phyloP scores from a whole-genome alignment of 495 filamentous ascomycete species.

The Penicillium herquei region DNA sequence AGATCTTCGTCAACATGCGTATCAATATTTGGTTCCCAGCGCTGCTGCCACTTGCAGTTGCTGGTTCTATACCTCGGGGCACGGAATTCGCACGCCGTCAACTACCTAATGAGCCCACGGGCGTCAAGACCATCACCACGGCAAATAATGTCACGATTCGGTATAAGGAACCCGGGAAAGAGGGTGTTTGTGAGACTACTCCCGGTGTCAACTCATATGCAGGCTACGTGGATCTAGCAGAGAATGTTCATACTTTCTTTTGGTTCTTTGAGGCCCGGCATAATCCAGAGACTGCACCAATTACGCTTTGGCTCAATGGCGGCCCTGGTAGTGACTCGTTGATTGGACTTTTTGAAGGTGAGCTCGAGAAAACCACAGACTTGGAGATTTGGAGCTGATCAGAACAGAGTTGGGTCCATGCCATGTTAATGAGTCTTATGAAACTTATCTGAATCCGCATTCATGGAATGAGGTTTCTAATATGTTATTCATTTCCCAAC shows the following conservation, averaged over 20 bases:
- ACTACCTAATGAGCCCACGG: constrained; percentile 48
- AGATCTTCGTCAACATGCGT: constrained; percentile 24
- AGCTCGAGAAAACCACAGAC: constrained; percentile 24
- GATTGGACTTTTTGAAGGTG: constrained; percentile 52
- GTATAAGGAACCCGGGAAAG: constrained; percentile 44
- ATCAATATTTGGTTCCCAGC: constrained; percentile 19
- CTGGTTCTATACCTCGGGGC: constrained; percentile 13
- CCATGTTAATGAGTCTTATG: constrained; percentile 51
- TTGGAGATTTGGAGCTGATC: constrained; percentile 52
- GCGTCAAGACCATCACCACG: constrained; percentile 57
- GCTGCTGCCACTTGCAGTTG: constrained; percentile 24
- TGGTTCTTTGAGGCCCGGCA: constrained; percentile 49
- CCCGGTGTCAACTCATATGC: constrained; percentile 46
- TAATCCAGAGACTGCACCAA: constrained; percentile 46
- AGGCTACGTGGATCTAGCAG: constrained; percentile 43
- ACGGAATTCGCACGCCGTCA: constrained; percentile 34
- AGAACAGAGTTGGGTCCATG: constrained; percentile 63
- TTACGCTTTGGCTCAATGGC: constrained; percentile 56
- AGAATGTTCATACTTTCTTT: constrained; percentile 43
- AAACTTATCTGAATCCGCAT: constrained; percentile 50
- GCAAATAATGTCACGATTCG: constrained; percentile 52
- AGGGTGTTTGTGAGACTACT: constrained; percentile 51
- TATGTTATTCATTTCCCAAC: constrained; percentile 66
- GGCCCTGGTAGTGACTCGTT: constrained; percentile 60
- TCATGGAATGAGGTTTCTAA: constrained; percentile 63